A percentile compares a stretch with the other conserved stretches of the same genome.
Evolutionary conservation across 2,329 filamentous ascomycete genomes (phyloP).

Genomic region (Claviceps humidiphila): DNA sequence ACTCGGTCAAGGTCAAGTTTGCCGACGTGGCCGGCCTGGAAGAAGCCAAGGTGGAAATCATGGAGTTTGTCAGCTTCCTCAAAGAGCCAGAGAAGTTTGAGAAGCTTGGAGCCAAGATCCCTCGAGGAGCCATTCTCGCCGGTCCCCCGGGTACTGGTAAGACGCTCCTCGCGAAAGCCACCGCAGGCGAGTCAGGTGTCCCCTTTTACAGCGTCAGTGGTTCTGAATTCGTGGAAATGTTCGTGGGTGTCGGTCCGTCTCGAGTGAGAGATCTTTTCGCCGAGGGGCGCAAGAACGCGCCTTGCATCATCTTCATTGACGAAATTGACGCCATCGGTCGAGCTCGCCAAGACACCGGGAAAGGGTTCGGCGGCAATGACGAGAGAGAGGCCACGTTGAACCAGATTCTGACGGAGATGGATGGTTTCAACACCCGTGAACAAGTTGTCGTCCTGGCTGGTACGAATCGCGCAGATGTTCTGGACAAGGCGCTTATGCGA

Average conservation of each 20-base stretch:
- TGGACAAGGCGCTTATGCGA: conserved; percentile 92
- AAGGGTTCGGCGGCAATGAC: conserved; percentile 73
- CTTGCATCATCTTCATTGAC: conserved; percentile 98
- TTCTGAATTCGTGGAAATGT: conserved; percentile 99
- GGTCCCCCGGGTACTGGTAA: conserved; percentile 98
- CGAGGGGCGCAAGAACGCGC: conserved; percentile 87
- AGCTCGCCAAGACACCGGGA: conserved; percentile 65
- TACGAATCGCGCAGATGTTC: conserved; percentile 87
- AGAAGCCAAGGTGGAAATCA: conserved; percentile 94
- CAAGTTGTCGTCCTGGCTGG: conserved; percentile 94
- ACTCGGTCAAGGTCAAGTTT: conserved; percentile 93
- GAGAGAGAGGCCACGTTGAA: conserved; percentile 95
- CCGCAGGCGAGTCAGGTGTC: conserved; percentile 89
- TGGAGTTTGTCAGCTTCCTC: conserved; percentile 97
- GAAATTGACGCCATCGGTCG: conserved; percentile 98
- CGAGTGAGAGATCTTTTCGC: conserved; percentile 90
- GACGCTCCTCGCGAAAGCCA: conserved; percentile 91
- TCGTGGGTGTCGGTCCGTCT: conserved; percentile 94
- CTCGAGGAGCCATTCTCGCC: conserved; percentile 87
- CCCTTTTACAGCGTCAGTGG: conserved; percentile 98
- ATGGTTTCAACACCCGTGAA: conserved; percentile 93
- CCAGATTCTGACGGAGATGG: conserved; percentile 98
- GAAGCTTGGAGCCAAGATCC: conserved; percentile 92
- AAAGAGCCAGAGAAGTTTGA: conserved; percentile 89
- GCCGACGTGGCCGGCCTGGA: conserved; percentile 95